Evolutionary conservation across 2,329 filamentous ascomycete genomes (phyloP), one percentile per base, ranked within the genome.

Genomic region (Talaromyces sp.): DNA sequence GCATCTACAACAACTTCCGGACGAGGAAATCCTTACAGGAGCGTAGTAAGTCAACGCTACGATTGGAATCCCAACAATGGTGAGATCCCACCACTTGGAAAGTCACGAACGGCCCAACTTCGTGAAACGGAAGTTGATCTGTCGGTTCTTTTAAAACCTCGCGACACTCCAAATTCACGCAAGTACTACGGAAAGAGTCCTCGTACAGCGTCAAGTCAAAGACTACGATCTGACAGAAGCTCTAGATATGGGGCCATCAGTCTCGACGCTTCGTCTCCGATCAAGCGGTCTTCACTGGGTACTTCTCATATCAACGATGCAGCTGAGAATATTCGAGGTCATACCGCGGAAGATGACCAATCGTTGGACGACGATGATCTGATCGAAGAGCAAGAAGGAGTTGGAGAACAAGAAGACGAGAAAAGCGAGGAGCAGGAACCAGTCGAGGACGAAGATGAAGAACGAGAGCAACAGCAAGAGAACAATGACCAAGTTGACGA

Each of bases 131-230:
- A 75, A 33, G 70, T 76, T 23, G 74, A 77, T 63, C 54, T 77
- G 1, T 73, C 73, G 37, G 65, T 67, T 60, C 62, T 75, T 44
- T 67, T 76, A 35, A 70, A 68, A 9, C 67, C 68, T 57, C 70
- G 72, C 52, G 67, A 74, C 58, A 77, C 74, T 1, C 75, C 75
- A 5, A 76, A 73, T 18, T 69, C 69, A n/a, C 70, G 69, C 44
- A 74, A 75, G 62, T 77, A 75, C 62, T 73, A 73, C 60, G 74
- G 70, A 42, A 72, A 69, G 61, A 75, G 71, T 28, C 72, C 73
- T 46, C 64, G 68, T 40, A 69, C 67, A 37, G 65, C 67, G 28
- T 58, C 67, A 9, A 69, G 63, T 33, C 66, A 64, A 40, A 65
- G 62, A 28, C 7, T 35, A 3, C 58, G 40, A n/a, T 64, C 64